Conservation (phyloP, 2,329 filamentous ascomycete genomes). For the Aureobasidium sp. region DNA sequence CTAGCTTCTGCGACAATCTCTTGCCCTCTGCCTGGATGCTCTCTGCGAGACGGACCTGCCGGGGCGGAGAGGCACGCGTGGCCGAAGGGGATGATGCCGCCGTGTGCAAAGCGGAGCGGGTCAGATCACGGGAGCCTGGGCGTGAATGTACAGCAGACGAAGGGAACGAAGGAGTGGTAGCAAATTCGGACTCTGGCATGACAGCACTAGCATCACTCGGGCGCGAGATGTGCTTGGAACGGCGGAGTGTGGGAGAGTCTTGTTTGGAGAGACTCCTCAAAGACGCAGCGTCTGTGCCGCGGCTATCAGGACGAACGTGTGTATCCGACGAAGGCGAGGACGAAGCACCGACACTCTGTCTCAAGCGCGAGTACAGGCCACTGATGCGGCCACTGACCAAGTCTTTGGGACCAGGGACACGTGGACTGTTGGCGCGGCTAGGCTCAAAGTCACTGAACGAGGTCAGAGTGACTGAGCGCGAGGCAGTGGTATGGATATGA, state of each 20-base stretch:
- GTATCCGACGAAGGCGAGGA: conserved; percentile 47
- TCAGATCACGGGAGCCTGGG: conserved; percentile 18
- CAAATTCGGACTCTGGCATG: neutral
- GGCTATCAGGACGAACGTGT: conserved; percentile 74
- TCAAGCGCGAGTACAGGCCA: conserved; percentile 87
- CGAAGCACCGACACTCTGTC: conserved; percentile 42
- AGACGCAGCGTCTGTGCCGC: conserved; percentile 31
- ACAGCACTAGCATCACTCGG: conserved; percentile 9
- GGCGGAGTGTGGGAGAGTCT: conserved; percentile 9
- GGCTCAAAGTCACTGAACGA: conserved; percentile 97
- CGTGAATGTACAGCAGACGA: conserved; percentile 20
- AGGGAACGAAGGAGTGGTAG: neutral
- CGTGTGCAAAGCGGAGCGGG: conserved; percentile 13
- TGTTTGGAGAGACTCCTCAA: conserved; percentile 25
- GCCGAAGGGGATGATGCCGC: conserved; percentile 19
- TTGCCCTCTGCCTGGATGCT: neutral
- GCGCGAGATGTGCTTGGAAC: conserved; percentile 16
- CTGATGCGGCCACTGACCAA: conserved; percentile 62
- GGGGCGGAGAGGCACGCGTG: neutral
- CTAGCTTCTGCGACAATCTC: conserved; percentile 8
- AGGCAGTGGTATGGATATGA: conserved; percentile 91
- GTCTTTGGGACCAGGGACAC: conserved; percentile 37
- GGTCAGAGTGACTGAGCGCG: conserved; percentile 83
- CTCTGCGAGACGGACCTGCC: neutral
- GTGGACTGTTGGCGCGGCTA: conserved; percentile 48